A percentile compares a stretch with the other conserved stretches of the same genome.
Conservation (phyloP, 495 filamentous ascomycete species). For the Alectoria sarmentosa region DNA sequence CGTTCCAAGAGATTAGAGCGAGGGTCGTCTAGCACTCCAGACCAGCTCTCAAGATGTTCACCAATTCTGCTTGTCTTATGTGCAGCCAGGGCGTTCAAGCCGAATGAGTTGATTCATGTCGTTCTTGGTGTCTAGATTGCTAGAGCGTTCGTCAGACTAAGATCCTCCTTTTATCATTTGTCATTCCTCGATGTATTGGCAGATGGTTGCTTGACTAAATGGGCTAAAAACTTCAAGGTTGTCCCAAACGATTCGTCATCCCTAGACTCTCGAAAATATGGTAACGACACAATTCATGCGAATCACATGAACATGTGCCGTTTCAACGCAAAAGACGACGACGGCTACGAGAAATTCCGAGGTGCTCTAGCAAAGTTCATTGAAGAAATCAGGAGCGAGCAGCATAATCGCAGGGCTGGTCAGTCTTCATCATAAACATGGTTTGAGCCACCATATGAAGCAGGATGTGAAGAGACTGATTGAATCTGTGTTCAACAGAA, state of each 20-base stretch:
- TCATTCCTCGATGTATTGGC: neutral
- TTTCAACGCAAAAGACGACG: constrained; percentile 4
- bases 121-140: too few species aligned
- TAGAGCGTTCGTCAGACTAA: too few species aligned
- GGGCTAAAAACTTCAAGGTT: neutral
- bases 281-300: constrained; percentile 12
- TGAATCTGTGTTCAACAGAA: neutral
- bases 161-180: neutral
- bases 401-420: neutral
- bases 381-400: neutral
- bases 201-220: neutral
- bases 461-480: neutral
- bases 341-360: constrained; percentile 13
- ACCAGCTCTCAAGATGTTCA: too few species aligned
- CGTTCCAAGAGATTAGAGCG: too few species aligned
- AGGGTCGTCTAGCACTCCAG: too few species aligned
- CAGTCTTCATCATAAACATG: neutral
- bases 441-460: neutral
- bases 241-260: constrained; percentile 13
- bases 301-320: constrained; percentile 22
- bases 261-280: neutral
- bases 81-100: too few species aligned
- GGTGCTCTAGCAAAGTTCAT: neutral
- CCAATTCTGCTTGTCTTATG: too few species aligned
- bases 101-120: too few species aligned